A percentile compares a stretch with the other conserved stretches of the same genome.
Conservation (phyloP, 2,329 filamentous ascomycete species). For the Clarireedia homoeocarpa region DNA sequence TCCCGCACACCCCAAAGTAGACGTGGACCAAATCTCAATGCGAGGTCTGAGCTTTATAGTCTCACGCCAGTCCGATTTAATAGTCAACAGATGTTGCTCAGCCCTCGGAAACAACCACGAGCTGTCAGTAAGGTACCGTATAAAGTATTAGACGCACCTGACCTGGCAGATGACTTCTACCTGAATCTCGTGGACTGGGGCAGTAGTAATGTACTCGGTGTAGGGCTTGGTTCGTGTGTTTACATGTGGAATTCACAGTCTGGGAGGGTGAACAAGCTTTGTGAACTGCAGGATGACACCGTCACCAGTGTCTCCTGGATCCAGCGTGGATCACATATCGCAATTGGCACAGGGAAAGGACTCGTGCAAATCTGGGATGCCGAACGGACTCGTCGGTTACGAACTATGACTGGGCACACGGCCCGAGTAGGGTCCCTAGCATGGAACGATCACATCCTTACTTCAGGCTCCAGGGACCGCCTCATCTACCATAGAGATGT, state of each 20-base stretch:
- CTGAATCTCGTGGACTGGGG: slow-evolving; percentile 97
- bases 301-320: slow-evolving; percentile 99
- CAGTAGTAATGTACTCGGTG: slow-evolving; percentile 85
- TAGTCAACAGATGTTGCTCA: slow-evolving; percentile 88
- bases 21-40: slow-evolving; percentile 81
- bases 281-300: slow-evolving; percentile 83
- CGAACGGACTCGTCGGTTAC: slow-evolving; percentile 71
- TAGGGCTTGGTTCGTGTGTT: slow-evolving; percentile 85
- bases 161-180: slow-evolving; percentile 95
- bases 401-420: slow-evolving; percentile 96
- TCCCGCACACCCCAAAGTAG: slow-evolving; percentile 83
- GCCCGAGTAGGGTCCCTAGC: slow-evolving; percentile 87
- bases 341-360: slow-evolving; percentile 90
- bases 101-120: slow-evolving; percentile 78
- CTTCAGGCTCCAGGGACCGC: slow-evolving; percentile 88
- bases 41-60: slow-evolving; percentile 88
- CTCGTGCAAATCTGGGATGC: slow-evolving; percentile 98
- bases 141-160: slow-evolving; percentile 93
- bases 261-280: slow-evolving; percentile 87
- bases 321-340: slow-evolving; percentile 90
- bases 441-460: slow-evolving; percentile 97
- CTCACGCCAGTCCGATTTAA: slow-evolving; percentile 87
- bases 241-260: slow-evolving; percentile 98
- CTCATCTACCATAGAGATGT: slow-evolving; percentile 95
- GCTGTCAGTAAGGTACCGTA: slow-evolving; percentile 95